A percentile compares a stretch with the other conserved stretches of the same genome.
phyloP scores from a whole-genome alignment of 441 rosid species.

The Viola pubescens region DNA sequence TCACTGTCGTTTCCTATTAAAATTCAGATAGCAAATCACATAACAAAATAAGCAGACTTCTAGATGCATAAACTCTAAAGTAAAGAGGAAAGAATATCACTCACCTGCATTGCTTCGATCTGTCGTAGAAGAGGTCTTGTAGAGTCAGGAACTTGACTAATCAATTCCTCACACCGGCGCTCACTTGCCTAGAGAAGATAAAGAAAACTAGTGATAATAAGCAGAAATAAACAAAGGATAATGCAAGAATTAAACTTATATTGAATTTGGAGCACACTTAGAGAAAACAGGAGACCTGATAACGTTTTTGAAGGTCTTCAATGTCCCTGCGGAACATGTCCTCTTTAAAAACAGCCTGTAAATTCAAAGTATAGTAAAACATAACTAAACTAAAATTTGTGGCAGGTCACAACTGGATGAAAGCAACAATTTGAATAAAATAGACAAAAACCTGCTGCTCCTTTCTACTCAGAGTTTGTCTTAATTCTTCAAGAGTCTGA shows the following conservation, averaged over 20 bases:
- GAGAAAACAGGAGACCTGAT: constrained; percentile 52
- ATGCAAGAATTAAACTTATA: constrained; percentile 1
- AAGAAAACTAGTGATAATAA: constrained; percentile 10
- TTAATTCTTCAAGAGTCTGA: constrained; percentile 84
- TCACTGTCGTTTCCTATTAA: constrained; percentile 72
- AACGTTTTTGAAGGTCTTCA: constrained; percentile 86
- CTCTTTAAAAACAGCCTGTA: constrained; percentile 74
- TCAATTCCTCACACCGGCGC: constrained; percentile 96
- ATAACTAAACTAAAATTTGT: constrained; percentile 10
- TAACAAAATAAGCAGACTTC: constrained; percentile 13
- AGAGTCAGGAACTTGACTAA: constrained; percentile 95
- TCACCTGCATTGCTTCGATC: constrained; percentile 97
- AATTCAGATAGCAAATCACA: constrained; percentile 19
- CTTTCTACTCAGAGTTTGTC: constrained; percentile 85
- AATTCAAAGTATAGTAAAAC: constrained; percentile 17
- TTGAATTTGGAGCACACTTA: constrained; percentile 5
- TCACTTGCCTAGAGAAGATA: constrained; percentile 65
- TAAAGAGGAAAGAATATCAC: constrained; percentile 7
- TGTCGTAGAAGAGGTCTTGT: constrained; percentile 96
- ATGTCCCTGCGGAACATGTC: constrained; percentile 71
- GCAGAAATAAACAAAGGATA: constrained; percentile 5
- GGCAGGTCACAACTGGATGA: constrained; percentile 9
- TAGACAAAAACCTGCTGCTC: constrained; percentile 78
- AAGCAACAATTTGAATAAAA: constrained; percentile 14
- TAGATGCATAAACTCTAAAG: constrained; percentile 12